phyloP scores from a whole-genome alignment of 371 early-diverging fungal species.

The Lichtheimia ornata region DNA sequence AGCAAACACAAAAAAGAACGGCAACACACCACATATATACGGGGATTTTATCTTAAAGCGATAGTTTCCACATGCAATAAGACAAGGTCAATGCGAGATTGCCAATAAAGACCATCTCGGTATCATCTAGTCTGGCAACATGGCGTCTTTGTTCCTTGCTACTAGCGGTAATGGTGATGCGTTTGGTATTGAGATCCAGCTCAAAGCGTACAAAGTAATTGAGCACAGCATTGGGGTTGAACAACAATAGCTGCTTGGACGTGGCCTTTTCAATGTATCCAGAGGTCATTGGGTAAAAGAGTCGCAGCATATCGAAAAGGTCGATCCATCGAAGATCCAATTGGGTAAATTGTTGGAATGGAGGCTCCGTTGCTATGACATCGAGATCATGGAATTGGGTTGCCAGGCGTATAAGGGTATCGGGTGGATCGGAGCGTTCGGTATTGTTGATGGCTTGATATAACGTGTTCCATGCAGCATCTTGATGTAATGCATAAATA shows the following conservation, averaged over 20 bases:
- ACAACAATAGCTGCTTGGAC: constrained; percentile 32
- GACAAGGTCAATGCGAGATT: constrained; percentile 28
- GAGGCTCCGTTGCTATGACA: constrained; percentile 12
- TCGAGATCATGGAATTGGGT: constrained; percentile 13
- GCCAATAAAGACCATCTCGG: constrained; percentile 24
- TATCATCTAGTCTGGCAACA: constrained; percentile 7
- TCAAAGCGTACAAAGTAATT: constrained; percentile 34
- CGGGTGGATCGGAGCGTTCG: constrained; percentile 3
- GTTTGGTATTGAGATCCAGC: constrained; percentile 1
- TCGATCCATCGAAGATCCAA: constrained; percentile 38
- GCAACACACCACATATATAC: neutral
- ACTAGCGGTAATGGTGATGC: constrained; percentile 8
- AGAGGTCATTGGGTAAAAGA: constrained; percentile 31
- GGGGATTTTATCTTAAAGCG: constrained; percentile 2
- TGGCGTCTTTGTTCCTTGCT: constrained; percentile 9
- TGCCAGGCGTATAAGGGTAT: constrained; percentile 15
- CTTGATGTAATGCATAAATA: constrained; percentile 25
- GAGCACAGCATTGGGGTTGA: constrained; percentile 28
- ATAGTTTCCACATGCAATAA: constrained; percentile 40
- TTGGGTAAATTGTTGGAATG: constrained; percentile 25
- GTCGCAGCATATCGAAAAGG: constrained; percentile 29
- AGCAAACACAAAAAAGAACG: constrained; percentile 5
- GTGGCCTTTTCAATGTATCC: constrained; percentile 24
- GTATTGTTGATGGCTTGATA: constrained; percentile 19
- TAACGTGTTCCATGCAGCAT: constrained; percentile 40